Evolutionary conservation across 75 land plant genomes (phyloP).

Genomic region (Sequoia sempervirens): DNA sequence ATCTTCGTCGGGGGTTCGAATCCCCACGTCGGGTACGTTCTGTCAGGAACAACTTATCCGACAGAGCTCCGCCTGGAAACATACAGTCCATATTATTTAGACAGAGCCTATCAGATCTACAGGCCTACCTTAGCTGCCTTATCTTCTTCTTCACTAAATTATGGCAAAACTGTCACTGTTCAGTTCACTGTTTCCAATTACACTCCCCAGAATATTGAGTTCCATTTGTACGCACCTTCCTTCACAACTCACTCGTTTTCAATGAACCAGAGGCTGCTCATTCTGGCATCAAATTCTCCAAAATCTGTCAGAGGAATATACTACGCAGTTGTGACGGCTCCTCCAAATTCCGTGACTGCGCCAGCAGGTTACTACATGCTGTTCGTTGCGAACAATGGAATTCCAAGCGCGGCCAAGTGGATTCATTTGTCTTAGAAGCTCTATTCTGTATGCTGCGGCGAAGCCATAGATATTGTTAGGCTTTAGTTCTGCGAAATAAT

Average conservation of each 20-base stretch:
- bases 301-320: background rate
- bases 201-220: background rate
- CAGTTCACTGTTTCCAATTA: slow-evolving; percentile 21
- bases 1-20: slow-evolving; percentile 46
- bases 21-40: slow-evolving; percentile 24
- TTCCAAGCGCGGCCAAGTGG: slow-evolving; percentile 24
- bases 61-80: slow-evolving; percentile 53
- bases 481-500: too few species aligned
- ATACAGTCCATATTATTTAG: slow-evolving; percentile 42
- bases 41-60: slow-evolving; percentile 19
- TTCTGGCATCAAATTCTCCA: slow-evolving; percentile 12
- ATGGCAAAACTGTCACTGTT: slow-evolving; percentile 35
- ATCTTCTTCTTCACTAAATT: slow-evolving; percentile 6
- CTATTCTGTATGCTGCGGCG: too few species aligned
- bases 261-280: slow-evolving; percentile 63
- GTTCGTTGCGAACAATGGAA: slow-evolving; percentile 22
- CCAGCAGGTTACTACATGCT: slow-evolving; percentile 29
- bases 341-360: too few species aligned
- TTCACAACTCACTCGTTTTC: slow-evolving; percentile 67
- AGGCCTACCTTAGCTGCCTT: slow-evolving; percentile 22
- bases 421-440: slow-evolving; percentile 5
- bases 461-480: too few species aligned
- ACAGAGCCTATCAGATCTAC: slow-evolving; percentile 5
- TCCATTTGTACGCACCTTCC: slow-evolving; percentile 24
- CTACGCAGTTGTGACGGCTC: slow-evolving; percentile 3